A percentile compares a stretch with the other conserved stretches of the same genome.
Conservation (phyloP, 768 basidiomycete genomes). For the Lactarius sanguifluus region DNA sequence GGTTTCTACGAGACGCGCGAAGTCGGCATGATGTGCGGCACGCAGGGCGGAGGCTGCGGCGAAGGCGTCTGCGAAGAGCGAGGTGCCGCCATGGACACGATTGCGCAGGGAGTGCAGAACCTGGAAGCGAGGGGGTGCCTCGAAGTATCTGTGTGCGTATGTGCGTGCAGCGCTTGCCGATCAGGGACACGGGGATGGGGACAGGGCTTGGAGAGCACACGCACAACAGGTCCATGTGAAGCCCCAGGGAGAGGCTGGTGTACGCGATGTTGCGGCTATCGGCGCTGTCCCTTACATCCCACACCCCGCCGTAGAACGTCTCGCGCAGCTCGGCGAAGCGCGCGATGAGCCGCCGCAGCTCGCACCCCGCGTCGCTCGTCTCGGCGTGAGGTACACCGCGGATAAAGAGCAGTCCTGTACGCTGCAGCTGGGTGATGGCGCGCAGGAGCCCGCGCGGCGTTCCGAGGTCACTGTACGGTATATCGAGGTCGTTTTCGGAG, state of each 20-base stretch:
- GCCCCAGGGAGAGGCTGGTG: constrained; percentile 81
- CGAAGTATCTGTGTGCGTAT: constrained; percentile 67
- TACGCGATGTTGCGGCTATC: constrained; percentile 92
- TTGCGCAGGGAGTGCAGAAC: constrained; percentile 89
- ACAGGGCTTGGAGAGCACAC: constrained; percentile 35
- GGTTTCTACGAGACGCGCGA: constrained; percentile 55
- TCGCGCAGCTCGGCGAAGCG: constrained; percentile 73
- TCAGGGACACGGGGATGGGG: not conserved
- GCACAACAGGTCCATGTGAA: constrained; percentile 92
- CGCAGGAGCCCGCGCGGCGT: constrained; percentile 47
- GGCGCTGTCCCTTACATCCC: constrained; percentile 79
- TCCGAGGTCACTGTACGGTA: constrained; percentile 54
- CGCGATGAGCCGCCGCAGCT: constrained; percentile 62
- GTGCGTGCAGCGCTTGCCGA: not conserved
- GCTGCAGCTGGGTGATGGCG: constrained; percentile 68
- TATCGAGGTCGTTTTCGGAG: constrained; percentile 46
- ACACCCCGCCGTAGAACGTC: constrained; percentile 88
- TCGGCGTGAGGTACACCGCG: constrained; percentile 62
- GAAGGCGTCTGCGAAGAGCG: constrained; percentile 83
- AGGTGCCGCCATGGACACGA: constrained; percentile 77
- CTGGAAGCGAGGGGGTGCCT: constrained; percentile 89
- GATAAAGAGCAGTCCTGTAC: constrained; percentile 73
- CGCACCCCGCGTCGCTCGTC: constrained; percentile 62
- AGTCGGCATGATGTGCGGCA: constrained; percentile 47
- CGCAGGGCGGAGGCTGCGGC: constrained; percentile 59